Base-by-base conservation (phyloP, 176 grass and related monocot genomes). In the Hyparrhenia diplandra region DNA sequence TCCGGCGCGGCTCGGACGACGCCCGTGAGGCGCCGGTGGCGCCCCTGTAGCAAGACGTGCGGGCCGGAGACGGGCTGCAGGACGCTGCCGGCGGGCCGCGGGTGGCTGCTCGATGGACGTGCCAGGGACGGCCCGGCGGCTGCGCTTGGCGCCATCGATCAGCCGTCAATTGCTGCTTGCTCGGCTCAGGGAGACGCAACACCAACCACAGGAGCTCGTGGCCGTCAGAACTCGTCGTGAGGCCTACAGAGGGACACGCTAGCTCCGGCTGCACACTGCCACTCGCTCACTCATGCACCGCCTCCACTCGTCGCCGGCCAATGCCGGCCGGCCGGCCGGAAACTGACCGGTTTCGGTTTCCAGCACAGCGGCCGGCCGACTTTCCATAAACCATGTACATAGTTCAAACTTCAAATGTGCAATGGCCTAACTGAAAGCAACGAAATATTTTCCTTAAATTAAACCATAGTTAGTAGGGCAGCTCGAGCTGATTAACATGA, bases 111-210 rank as follows among this genome's bases (percentile, higher is more conserved):
- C 5, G 64, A 49, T 5, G 8, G 18, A 14, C 21, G 35, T 8
- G 8, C n/a, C 47, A 24, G 31, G 29, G 35, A 71, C 37, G 12
- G 61, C 0, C 64, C 79, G 23, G 69, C 67, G 8, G 76, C 6
- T 30, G 58, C 16, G 69, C 68, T 51, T 13, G 81, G 46, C 61
- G 87, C 81, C 87, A 88, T 84, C 81, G 81, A 88, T 84, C 54
- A 5, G 58, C 57, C 0, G 30, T 5, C 3, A 0, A 34, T 31
- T 0, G 2, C 64, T 40, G 20, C 0, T n/a, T 2, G 18, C 2
- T 54, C 21, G 27, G 12, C 11, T 42, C 67, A 25, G 9, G 23
- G 68, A 28, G 17, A 46, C n/a, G n/a, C 67, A 23, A 23, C 57
- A 7, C 35, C 0, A 1, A 14, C 36, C 67, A 23, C 67, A 71